phyloP scores from a whole-genome alignment of 352 stramenopile genomes.

The Thalassiosira livingstoniorum region DNA sequence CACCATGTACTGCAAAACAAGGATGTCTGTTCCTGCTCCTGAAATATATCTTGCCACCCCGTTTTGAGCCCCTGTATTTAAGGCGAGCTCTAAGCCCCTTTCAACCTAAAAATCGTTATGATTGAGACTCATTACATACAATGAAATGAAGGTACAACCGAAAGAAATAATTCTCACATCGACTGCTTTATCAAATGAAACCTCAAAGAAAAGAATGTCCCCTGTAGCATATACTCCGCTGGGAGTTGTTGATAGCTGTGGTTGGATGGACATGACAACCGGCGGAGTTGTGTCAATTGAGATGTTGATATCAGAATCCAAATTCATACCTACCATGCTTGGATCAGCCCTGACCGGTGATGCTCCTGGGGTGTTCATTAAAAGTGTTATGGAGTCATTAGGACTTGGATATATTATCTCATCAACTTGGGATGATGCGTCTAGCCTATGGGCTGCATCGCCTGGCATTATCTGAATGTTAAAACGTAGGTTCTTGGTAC shows the following conservation, averaged over 20 bases:
- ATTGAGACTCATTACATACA: neutral
- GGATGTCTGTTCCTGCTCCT: conserved; percentile 49
- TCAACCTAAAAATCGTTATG: conserved; percentile 38
- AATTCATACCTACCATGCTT: conserved; percentile 32
- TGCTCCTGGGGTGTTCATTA: conserved; percentile 37
- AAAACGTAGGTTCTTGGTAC: conserved; percentile 57
- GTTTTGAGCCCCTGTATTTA: conserved; percentile 36
- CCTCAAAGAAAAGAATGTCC: conserved; percentile 63
- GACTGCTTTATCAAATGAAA: conserved; percentile 72
- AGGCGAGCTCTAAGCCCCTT: conserved; percentile 50
- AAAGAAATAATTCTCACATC: conserved; percentile 46
- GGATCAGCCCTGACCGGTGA: conserved; percentile 49
- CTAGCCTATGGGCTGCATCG: conserved; percentile 45
- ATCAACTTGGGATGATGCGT: conserved; percentile 25
- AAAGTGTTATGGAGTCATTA: conserved; percentile 50
- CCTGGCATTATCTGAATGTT: conserved; percentile 55
- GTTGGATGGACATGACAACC: conserved; percentile 45
- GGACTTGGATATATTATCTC: conserved; percentile 38
- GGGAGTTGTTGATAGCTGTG: conserved; percentile 54
- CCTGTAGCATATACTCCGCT: conserved; percentile 63
- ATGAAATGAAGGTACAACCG: neutral
- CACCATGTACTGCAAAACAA: conserved; percentile 63
- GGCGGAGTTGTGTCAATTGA: conserved; percentile 61
- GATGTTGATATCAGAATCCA: conserved; percentile 43
- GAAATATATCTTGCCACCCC: conserved; percentile 51